These are phyloP conservation scores for Penicillium chermesinum DNA, from an alignment of 495 filamentous ascomycete genomes.

Conservation along the genomic window DNA sequence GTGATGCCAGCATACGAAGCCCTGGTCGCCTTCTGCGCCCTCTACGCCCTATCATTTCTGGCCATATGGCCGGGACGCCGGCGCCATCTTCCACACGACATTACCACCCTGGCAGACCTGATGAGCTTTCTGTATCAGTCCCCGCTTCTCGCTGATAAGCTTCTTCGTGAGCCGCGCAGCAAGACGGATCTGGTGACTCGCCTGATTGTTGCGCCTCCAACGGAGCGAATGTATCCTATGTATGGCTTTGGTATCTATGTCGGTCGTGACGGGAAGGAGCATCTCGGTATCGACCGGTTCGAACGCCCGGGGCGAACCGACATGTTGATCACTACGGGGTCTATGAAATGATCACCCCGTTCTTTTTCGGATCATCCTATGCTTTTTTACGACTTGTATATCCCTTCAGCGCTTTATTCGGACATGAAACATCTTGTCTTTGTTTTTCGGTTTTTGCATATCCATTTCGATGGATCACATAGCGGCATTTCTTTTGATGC, in stretches of 20 bases:
- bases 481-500: background rate
- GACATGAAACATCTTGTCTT: background rate
- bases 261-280: slow-evolving; percentile 58
- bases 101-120: slow-evolving; percentile 67
- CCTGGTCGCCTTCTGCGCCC: slow-evolving; percentile 57
- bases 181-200: slow-evolving; percentile 61
- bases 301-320: slow-evolving; percentile 41
- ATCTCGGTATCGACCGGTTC: slow-evolving; percentile 61
- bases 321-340: slow-evolving; percentile 41
- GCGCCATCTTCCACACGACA: slow-evolving; percentile 63
- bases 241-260: slow-evolving; percentile 61
- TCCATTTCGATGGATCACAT: background rate
- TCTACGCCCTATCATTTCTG: slow-evolving; percentile 63
- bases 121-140: slow-evolving; percentile 69
- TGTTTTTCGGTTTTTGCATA: background rate
- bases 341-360: slow-evolving; percentile 28
- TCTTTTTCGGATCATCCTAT: background rate
- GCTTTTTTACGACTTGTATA: slow-evolving; percentile 13
- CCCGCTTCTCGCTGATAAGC: slow-evolving; percentile 60
- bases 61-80: slow-evolving; percentile 50
- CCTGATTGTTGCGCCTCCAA: slow-evolving; percentile 45
- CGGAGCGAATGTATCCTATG: slow-evolving; percentile 42
- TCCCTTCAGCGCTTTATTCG: slow-evolving; percentile 10
- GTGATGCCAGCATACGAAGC: slow-evolving; percentile 63
- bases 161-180: slow-evolving; percentile 55